Evolutionary conservation across 2,329 filamentous ascomycete genomes (phyloP), one percentile per base, ranked within the genome.

Genomic region (Alternaria ventricosa): DNA sequence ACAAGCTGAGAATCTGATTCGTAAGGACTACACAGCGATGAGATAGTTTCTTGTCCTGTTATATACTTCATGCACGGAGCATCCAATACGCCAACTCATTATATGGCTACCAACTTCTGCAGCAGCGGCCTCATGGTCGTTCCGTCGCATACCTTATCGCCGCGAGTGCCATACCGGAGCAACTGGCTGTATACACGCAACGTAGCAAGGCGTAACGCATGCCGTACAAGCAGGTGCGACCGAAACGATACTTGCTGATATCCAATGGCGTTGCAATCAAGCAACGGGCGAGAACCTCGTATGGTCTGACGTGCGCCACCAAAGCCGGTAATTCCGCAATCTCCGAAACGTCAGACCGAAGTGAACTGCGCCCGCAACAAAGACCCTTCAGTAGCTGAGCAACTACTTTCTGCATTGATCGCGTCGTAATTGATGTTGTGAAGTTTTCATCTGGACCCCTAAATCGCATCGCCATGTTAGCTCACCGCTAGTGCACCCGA

Each of bases 401-500:
- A 41, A 41, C 9, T 41, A 10, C 15, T 6, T 3, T 18, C n/a
- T 18, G 9, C 9, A 41, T 18, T 18, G 36, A 41, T 11, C 36
- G 36, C 49, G 15, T n/a, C 12, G 28, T 51, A 22, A 12, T 33
- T 36, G 49, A 51, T 13, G 49, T 51, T 25, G 9, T 41, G 30
- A 25, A 18, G 1, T 23, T 3, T 53, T 30, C 30, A 15, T 53
- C 49, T 53, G 49, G 49, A 53, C 20, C 49, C 30, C 28, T 53
- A 41, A 22, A 53, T 13, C 49, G 30, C 22, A 41, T 25, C 20
- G 49, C 13, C 13, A 53, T 53, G 13, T 30, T 53, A 53, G 30
- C 30, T 41, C 13, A 53, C 49, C 49, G 49, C 49, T 53, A 53
- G 49, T 53, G 30, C 49, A 36, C 49, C 49, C 49, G 6, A 36